Conservation (phyloP, 2,329 filamentous ascomycete species). For the Apiospora arundinis region DNA sequence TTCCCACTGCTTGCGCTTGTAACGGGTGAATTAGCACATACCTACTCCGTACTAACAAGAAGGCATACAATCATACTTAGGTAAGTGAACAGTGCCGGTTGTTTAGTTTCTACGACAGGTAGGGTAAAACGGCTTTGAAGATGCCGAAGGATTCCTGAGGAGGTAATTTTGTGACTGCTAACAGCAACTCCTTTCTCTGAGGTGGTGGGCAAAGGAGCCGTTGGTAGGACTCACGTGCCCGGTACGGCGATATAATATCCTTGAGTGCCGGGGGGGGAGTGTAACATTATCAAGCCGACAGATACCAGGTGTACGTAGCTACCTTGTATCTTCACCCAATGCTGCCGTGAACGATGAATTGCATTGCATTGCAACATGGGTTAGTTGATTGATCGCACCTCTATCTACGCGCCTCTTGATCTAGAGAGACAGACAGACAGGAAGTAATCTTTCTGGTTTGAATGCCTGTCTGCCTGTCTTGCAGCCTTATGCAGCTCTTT, state of each 20-base stretch:
- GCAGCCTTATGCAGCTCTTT: neutral
- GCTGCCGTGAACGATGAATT: neutral
- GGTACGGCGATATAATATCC: neutral
- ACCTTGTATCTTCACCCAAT: neutral
- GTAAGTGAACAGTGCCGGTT: neutral
- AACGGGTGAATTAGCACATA: neutral
- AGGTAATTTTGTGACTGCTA: neutral
- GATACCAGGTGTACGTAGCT: neutral
- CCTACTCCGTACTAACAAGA: too few species aligned
- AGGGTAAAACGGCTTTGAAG: neutral
- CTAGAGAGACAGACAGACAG: neutral
- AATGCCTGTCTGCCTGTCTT: neutral
- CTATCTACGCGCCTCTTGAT: neutral
- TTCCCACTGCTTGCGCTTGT: neutral
- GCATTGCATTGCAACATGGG: conserved; percentile 13
- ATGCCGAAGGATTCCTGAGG: neutral
- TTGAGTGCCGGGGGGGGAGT: neutral
- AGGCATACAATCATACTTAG: too few species aligned
- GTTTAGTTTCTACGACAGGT: neutral
- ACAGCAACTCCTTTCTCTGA: neutral
- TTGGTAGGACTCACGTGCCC: conserved; percentile 2
- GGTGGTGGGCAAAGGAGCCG: neutral
- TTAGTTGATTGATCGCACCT: neutral
- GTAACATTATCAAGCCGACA: neutral
- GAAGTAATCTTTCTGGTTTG: too few species aligned